Conservation (phyloP, 495 filamentous ascomycete species). For the Aspergillus mulundensis region DNA sequence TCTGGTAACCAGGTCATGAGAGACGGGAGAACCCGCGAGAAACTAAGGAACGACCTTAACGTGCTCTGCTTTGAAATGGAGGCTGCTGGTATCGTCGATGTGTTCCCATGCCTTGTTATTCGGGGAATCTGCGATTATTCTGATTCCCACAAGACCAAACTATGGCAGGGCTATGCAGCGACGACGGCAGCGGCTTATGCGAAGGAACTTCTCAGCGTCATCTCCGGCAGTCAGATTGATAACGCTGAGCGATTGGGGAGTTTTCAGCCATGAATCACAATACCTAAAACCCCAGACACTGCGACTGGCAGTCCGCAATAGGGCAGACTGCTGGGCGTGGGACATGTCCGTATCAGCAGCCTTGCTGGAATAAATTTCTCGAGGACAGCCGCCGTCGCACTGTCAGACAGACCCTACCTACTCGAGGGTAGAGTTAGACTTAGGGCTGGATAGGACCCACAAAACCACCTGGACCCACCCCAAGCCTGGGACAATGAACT, state of each 20-base stretch:
- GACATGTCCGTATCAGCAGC: too few species aligned
- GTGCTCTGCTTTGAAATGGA: slow-evolving; percentile 39
- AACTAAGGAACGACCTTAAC: slow-evolving; percentile 13
- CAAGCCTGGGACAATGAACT: too few species aligned
- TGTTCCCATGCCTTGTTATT: slow-evolving; percentile 36
- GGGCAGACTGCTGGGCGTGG: too few species aligned
- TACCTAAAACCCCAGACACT: too few species aligned
- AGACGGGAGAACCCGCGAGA: slow-evolving; percentile 9
- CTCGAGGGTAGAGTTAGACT: too few species aligned
- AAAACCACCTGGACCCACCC: too few species aligned
- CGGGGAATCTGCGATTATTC: slow-evolving; percentile 39
- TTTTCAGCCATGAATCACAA: too few species aligned
- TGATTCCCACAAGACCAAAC: slow-evolving; percentile 37
- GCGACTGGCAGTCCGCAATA: too few species aligned
- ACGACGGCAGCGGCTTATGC: slow-evolving; percentile 33
- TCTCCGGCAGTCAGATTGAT: not conserved
- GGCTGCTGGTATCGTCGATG: slow-evolving; percentile 38
- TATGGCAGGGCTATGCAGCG: slow-evolving; percentile 37
- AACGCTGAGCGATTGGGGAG: not conserved
- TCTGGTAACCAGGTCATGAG: slow-evolving; percentile 18
- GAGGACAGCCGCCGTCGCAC: too few species aligned
- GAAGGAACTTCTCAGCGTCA: slow-evolving; percentile 27
- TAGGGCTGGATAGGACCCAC: too few species aligned
- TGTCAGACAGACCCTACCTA: too few species aligned
- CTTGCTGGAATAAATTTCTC: too few species aligned